Conservation (phyloP, 306 rosid genomes). For the Corylus americana region DNA sequence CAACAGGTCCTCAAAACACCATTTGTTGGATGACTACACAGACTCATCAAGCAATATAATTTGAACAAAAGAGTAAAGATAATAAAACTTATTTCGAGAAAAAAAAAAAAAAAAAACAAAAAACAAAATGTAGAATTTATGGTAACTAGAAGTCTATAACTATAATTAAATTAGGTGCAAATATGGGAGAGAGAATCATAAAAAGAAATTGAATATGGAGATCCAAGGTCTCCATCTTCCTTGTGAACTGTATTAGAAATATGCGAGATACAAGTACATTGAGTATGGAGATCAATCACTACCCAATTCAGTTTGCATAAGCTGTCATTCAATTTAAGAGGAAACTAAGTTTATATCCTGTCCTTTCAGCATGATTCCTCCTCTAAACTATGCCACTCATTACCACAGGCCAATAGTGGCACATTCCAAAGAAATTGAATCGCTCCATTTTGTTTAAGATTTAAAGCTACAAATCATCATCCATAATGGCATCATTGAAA, state of each 20-base stretch:
- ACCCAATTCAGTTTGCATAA: slow-evolving; percentile 1
- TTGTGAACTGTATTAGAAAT: background rate
- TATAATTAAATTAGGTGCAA: slow-evolving; percentile 1
- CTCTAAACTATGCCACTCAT: background rate
- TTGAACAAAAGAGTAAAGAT: background rate
- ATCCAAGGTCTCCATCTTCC: background rate
- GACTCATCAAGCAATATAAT: background rate
- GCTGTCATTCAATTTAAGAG: background rate
- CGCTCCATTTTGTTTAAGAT: background rate
- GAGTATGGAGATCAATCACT: background rate
- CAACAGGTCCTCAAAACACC: slow-evolving; percentile 20
- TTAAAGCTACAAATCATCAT: background rate
- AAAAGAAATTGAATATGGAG: background rate
- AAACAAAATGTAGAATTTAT: background rate
- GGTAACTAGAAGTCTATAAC: background rate
- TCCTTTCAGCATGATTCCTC: background rate
- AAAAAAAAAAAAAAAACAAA: background rate
- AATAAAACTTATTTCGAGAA: background rate
- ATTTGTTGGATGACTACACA: slow-evolving; percentile 6
- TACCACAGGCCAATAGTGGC: background rate
- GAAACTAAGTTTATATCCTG: background rate
- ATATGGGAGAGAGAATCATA: background rate
- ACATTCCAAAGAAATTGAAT: background rate
- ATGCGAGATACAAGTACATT: background rate
- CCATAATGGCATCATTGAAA: background rate